Base-by-base conservation (phyloP, 805 yeast genomes). In the Metschnikowia koreensis region DNA sequence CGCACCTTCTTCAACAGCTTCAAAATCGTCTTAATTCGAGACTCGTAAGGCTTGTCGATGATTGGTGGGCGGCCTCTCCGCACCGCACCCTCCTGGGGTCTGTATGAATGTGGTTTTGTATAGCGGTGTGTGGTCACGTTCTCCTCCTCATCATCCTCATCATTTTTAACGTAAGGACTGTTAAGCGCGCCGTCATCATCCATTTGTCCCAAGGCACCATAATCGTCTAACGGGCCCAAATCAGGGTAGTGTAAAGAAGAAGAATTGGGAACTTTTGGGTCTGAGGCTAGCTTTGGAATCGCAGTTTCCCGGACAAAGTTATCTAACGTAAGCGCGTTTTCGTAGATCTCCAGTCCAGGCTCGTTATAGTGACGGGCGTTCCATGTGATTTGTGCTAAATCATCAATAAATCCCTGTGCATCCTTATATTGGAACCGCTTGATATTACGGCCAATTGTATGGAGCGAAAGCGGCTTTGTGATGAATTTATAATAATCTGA, bases 11-110 rank as follows among this genome's bases (percentile, higher is more conserved):
- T 88, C 64, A 94, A 75, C 45, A 82, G 84, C 66, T 96, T 83
- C 75, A 94, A 71, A 38, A 94, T 84, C 58, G 89, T 84, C 67
- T 93, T 92, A 69, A 93, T 91, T 56, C 97, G 78, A 64, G 90
- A 90, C 69, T 94, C 97, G 67, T 87, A 92, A 6, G 96, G 96
- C 64, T 84, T 86, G 66, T 89, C 96, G 46, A 90, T 89, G 51
- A 89, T 86, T 1, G 97, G 96, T 6, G 97, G 97, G 60, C 96
- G 79, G 16, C 96, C 96, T 63, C 96, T 79, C 67, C 89, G 86
- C 33, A 82, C 80, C 60, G 89, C 85, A 26, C 69, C 65, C 43
- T 69, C 74, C 46, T 58, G 57, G 33, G 38, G 47, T 28, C 46
- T 47, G 39, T 7, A n/a, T 15, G 44, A 39, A 36, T 43, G 41